Conservation (phyloP, 768 basidiomycete species). For the Lactifluus pinguis region DNA sequence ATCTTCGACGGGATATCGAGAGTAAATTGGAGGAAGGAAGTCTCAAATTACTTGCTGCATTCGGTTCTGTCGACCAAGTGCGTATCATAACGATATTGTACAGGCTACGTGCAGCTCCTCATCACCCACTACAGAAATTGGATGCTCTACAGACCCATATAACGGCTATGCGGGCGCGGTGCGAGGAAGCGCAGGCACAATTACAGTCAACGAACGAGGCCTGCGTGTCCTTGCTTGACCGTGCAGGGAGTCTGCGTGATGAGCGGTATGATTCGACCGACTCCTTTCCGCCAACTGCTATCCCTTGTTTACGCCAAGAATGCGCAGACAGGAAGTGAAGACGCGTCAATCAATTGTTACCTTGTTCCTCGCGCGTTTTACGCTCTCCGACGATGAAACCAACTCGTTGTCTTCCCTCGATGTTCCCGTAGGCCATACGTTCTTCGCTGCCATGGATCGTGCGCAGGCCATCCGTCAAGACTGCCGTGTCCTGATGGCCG, state of each 20-base stretch:
- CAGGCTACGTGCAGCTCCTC: background rate
- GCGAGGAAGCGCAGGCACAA: constrained; percentile 76
- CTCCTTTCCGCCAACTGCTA: background rate
- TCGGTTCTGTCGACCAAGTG: constrained; percentile 87
- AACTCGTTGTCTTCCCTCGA: constrained; percentile 72
- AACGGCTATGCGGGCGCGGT: constrained; percentile 67
- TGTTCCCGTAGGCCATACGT: constrained; percentile 57
- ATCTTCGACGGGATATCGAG: constrained; percentile 80
- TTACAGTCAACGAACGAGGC: constrained; percentile 66
- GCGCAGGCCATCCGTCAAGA: constrained; percentile 75
- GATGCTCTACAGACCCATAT: constrained; percentile 71
- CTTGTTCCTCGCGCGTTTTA: constrained; percentile 80
- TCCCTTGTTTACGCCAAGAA: constrained; percentile 4
- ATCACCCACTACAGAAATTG: constrained; percentile 53
- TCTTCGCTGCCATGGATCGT: constrained; percentile 86
- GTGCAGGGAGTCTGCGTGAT: constrained; percentile 64
- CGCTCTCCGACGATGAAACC: constrained; percentile 62
- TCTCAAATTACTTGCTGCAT: constrained; percentile 70
- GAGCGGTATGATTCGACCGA: constrained; percentile 45
- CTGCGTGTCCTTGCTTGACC: constrained; percentile 71
- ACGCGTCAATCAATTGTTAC: constrained; percentile 64
- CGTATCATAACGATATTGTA: constrained; percentile 26
- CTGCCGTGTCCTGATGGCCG: constrained; percentile 79
- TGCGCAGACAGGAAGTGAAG: constrained; percentile 55
- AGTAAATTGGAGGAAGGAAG: constrained; percentile 74